Evolutionary conservation across 768 basidiomycete genomes (phyloP).

Genomic region (Pisolithus sp.): DNA sequence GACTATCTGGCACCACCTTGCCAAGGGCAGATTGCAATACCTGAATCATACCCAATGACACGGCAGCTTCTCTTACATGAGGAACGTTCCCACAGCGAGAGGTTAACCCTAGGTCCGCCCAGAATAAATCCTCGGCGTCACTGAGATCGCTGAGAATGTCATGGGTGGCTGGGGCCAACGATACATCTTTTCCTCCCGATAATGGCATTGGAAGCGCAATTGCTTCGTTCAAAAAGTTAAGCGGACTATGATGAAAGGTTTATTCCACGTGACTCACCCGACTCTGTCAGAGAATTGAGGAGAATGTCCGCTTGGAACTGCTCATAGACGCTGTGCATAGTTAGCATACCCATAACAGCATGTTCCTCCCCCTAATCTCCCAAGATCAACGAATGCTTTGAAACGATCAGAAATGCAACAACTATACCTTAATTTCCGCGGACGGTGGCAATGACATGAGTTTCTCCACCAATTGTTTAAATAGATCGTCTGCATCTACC

Average conservation of each 20-base stretch:
- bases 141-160: constrained; percentile 57
- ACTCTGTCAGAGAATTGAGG: constrained; percentile 84
- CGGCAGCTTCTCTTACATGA: constrained; percentile 66
- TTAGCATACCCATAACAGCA: constrained; percentile 69
- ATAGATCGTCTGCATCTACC: constrained; percentile 42
- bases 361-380: constrained; percentile 62
- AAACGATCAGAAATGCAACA: constrained; percentile 2
- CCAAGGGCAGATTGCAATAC: constrained; percentile 82
- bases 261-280: constrained; percentile 50
- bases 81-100: constrained; percentile 55
- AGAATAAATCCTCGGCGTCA: constrained; percentile 65
- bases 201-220: constrained; percentile 82
- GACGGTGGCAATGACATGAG: constrained; percentile 52
- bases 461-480: constrained; percentile 50
- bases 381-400: not conserved
- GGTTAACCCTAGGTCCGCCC: constrained; percentile 53
- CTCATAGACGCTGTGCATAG: constrained; percentile 68
- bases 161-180: constrained; percentile 40
- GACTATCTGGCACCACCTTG: constrained; percentile 40
- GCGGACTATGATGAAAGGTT: not conserved
- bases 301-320: constrained; percentile 84
- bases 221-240: constrained; percentile 40
- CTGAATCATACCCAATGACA: constrained; percentile 64
- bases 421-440: constrained; percentile 47
- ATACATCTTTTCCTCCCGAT: constrained; percentile 37